Percentiles rank a stretch among this genome's conserved stretches.
These are phyloP conservation scores for Eucalyptus camaldulensis DNA, from an alignment of 345 rosid genomes.

Conservation along the genomic window DNA sequence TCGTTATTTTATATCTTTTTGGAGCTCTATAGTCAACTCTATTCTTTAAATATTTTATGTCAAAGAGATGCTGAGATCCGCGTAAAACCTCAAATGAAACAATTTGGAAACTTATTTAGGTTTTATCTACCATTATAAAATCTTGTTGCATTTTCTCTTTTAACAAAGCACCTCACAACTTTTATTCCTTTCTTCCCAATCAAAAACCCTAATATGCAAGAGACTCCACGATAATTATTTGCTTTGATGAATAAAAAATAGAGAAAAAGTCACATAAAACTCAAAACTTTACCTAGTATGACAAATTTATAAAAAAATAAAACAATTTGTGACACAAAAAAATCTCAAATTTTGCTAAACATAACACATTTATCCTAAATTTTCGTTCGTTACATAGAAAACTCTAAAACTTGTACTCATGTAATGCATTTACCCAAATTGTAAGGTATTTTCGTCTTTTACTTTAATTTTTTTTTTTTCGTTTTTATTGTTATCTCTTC, in stretches of 20 bases:
- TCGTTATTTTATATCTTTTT: too few species aligned
- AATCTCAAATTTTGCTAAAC: too few species aligned
- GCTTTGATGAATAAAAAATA: background rate
- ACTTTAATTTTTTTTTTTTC: fast-evolving
- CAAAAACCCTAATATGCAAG: background rate
- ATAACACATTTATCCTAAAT: too few species aligned
- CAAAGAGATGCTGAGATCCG: too few species aligned
- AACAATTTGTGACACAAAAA: too few species aligned
- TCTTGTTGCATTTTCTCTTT: background rate
- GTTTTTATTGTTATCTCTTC: too few species aligned
- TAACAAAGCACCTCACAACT: background rate
- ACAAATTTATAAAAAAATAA: too few species aligned
- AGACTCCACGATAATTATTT: fast-evolving
- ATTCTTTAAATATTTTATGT: too few species aligned
- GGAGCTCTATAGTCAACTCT: too few species aligned
- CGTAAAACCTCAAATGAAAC: too few species aligned
- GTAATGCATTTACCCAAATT: fast-evolving
- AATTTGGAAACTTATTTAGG: too few species aligned
- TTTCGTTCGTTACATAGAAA: too few species aligned
- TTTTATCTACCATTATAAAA: background rate
- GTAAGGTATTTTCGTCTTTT: fast-evolving
- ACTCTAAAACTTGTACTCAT: fast-evolving
- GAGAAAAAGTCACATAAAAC: fast-evolving
- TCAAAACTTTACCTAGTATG: fast-evolving
- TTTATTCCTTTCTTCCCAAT: background rate